These are phyloP conservation scores for Nicotiana benthamiana DNA, from an alignment of 257 asterid species.

Conservation along the genomic window DNA sequence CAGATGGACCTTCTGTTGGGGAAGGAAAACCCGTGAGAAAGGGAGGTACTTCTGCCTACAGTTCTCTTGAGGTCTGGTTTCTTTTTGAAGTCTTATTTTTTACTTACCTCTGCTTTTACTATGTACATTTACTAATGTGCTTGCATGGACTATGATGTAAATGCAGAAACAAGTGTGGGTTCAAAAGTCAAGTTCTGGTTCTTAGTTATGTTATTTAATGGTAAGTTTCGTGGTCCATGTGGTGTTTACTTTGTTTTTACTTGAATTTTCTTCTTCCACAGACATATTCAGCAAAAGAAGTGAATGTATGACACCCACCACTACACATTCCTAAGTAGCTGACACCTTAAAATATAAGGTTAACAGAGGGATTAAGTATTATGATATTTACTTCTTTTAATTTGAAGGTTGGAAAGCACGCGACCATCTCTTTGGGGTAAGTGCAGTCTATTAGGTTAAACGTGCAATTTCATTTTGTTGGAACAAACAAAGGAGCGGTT, in stretches of 20 bases:
- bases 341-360: not conserved
- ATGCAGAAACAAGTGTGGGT: conserved; percentile 95
- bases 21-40: conserved; percentile 63
- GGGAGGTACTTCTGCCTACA: conserved; percentile 49
- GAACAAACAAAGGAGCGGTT: not conserved
- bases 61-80: conserved; percentile 54
- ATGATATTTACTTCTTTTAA: not conserved
- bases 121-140: conserved; percentile 5
- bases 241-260: not conserved
- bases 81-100: not conserved
- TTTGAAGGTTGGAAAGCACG: not conserved
- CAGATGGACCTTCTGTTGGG: conserved; percentile 42
- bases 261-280: not conserved
- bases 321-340: not conserved
- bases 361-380: not conserved
- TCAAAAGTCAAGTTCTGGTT: conserved; percentile 83
- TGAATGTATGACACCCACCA: not conserved
- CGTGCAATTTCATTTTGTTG: not conserved
- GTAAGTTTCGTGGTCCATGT: conserved; percentile 35
- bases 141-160: conserved; percentile 4
- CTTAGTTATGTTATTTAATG: conserved; percentile 43
- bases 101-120: not conserved
- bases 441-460: not conserved
- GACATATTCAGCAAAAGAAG: not conserved
- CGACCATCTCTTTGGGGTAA: not conserved